These are phyloP conservation scores for Aechmea fasciata DNA, from an alignment of 176 grass and related monocot species.

Conservation along the genomic window DNA sequence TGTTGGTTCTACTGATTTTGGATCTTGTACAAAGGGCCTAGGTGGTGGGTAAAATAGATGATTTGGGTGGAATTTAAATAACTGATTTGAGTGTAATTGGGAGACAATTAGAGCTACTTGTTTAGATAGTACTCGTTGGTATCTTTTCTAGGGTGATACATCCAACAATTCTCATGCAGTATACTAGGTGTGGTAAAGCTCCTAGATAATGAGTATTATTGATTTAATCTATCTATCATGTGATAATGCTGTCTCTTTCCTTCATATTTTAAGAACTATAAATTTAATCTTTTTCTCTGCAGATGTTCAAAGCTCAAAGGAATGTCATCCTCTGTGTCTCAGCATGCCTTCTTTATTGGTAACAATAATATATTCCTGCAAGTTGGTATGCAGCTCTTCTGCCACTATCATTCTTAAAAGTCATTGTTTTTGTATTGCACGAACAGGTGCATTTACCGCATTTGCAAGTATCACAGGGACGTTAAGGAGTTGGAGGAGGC, in stretches of 20 bases:
- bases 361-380: constrained; percentile 18
- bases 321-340: constrained; percentile 81
- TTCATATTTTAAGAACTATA: neutral
- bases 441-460: constrained; percentile 57
- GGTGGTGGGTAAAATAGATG: too few relatives aligned
- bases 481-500: constrained; percentile 67
- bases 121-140: too few relatives aligned
- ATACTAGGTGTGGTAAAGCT: too few relatives aligned
- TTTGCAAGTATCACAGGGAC: constrained; percentile 72
- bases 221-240: neutral
- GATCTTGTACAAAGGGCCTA: too few relatives aligned
- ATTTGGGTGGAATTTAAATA: too few relatives aligned
- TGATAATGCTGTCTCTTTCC: neutral
- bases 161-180: too few relatives aligned
- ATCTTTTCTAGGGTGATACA: too few relatives aligned
- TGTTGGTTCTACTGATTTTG: too few relatives aligned
- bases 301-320: constrained; percentile 96
- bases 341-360: constrained; percentile 85
- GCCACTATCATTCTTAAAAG: neutral
- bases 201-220: too few relatives aligned
- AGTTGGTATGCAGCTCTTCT: constrained; percentile 11
- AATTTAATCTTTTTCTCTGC: constrained; percentile 22
- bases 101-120: too few relatives aligned
- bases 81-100: too few relatives aligned
- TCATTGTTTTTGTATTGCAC: constrained; percentile 8